Evolutionary conservation across 192 early-diverging fungal genomes (phyloP), one percentile per base, ranked within the genome.

Genomic region (Backusella parvicylindrica): DNA sequence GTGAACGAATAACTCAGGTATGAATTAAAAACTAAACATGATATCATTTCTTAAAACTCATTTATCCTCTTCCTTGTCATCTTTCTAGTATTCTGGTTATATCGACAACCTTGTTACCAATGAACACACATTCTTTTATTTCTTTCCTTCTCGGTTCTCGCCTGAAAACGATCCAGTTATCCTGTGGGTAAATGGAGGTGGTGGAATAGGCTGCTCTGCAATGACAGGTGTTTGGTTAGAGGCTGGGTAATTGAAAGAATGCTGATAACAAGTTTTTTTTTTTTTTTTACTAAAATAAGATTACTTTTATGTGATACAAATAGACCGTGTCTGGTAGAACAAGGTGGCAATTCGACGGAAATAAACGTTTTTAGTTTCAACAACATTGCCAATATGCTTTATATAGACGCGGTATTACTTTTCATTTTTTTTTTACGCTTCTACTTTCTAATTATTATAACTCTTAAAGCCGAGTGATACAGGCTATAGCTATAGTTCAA

Each of bases 111-210:
- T 68, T 38, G 35, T 36, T 35, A 37, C 76, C 16, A 86, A 88
- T 66, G 87, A 90, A 60, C 92, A 95, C 83, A 94, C 94, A 68
- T 95, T 93, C 86, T 95, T 93, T 84, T 95, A 93, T 94, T 97
- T 98, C 89, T 97, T 98, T 81, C 95, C 95, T 78, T 91, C 93
- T 5, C 92, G 94, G 69, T 85, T 87, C 75, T 84, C 86, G 56
- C 90, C 90, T 23, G 74, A 84, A 77, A 84, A 81, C 21, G 97
- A 96, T 70, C 97, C 97, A 0, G 75, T 92, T 47, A 76, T 71
- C 79, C 70, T 71, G 8, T 71, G 40, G 41, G 82, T 94, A 73
- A 94, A 92, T 76, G 92, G 91, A 18, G 43, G 43, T 6, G 43
- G 43, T 30, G 92, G 92, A 7, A 90, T 91, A n/a, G 92, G 93